Evolutionary conservation across 768 basidiomycete species (phyloP), one percentile per base, ranked within the genome.

Genomic region (Lactarius sp.): DNA sequence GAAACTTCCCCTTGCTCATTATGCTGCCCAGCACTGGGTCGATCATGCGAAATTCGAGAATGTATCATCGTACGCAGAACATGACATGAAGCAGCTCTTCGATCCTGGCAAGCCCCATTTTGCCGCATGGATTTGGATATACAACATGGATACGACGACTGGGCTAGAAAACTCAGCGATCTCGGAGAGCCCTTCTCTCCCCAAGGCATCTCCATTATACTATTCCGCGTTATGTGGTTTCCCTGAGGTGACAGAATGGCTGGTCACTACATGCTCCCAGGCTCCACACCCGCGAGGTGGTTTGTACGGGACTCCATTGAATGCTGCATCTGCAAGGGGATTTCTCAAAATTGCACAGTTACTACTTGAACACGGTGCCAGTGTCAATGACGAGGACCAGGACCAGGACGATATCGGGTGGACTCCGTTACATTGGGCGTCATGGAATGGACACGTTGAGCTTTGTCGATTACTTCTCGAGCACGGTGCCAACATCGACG

Each of bases 21-120:
- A 62, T 44, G 61, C 61, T 10, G 61, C 47, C 7, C 9, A 3
- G 6, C 18, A 56, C 36, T 62, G 55, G 61, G 13, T 49, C 0
- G 39, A 20, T 2, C 55, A 62, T 9, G 54, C 50, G 1, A 47
- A 41, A 6, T 36, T 53, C 20, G 44, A 13, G 16, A 31, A 47
- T 39, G 60, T 54, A 7, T 37, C 37, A 8, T 41, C 20, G 4
- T 9, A 54, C 1, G 2, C 22, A 6, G 44, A 36, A 31, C 22
- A 41, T 22, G 18, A 22, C 18, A 56, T 50, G 13, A 13, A 13
- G 39, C 27, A 9, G 12, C 8, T 54, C 0, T 61, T 61, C 44
- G 20, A 55, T 16, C 52, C 53, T 4, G 6, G 16, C 6, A 10
- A 20, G 4, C 20, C 42, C 7, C 44, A 54, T 14, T 49, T 49